phyloP scores from a whole-genome alignment of 305 asterid species.

The Solanum aculeatissimum region DNA sequence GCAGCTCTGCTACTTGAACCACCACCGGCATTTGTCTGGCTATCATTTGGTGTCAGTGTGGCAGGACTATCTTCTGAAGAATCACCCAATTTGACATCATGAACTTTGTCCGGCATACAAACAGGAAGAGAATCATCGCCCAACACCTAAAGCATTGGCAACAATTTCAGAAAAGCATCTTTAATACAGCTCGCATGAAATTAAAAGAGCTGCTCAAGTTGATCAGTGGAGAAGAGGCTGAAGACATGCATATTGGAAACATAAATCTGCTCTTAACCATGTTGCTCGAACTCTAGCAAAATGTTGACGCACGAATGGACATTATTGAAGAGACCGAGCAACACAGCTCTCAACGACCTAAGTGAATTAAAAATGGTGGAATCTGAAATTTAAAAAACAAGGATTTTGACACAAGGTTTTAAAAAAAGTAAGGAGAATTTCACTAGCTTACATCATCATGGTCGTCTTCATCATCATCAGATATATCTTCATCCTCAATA shows the following conservation, averaged over 20 bases:
- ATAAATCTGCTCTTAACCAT: neutral
- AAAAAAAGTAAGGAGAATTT: neutral
- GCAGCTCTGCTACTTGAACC: conserved; percentile 80
- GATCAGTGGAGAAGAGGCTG: neutral
- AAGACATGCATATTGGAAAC: neutral
- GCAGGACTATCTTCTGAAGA: conserved; percentile 46
- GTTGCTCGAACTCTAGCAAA: neutral
- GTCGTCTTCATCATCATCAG: conserved; percentile 86
- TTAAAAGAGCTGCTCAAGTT: neutral
- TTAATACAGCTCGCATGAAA: neutral
- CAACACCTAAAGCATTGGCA: conserved; percentile 40
- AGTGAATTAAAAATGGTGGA: neutral
- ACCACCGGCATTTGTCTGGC: conserved; percentile 46
- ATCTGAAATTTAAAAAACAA: neutral
- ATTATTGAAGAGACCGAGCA: neutral
- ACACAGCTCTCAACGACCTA: neutral
- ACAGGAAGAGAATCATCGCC: conserved; percentile 65
- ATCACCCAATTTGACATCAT: conserved; percentile 85
- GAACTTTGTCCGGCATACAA: conserved; percentile 79
- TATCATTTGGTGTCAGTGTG: conserved; percentile 36
- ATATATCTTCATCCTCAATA: conserved; percentile 94
- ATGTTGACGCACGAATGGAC: neutral
- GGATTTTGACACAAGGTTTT: neutral
- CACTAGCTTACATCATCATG: conserved; percentile 59
- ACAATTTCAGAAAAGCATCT: neutral